phyloP scores from a whole-genome alignment of 768 basidiomycete genomes.

The Boletus huronensis region DNA sequence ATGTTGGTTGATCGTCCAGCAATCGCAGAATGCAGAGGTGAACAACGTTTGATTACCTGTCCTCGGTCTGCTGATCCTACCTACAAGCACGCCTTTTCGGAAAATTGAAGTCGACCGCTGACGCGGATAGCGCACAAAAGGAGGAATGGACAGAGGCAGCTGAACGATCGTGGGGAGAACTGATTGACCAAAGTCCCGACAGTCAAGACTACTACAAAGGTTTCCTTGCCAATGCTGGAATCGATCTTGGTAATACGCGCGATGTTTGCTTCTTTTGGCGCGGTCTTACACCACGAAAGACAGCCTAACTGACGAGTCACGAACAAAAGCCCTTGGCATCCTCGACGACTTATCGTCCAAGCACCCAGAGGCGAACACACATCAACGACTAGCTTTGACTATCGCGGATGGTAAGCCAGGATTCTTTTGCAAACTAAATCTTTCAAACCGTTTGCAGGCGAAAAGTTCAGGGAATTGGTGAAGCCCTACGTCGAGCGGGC shows the following conservation, averaged over 20 bases:
- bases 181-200: conserved; percentile 87
- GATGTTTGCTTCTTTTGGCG: background rate
- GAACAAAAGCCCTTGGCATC: conserved; percentile 49
- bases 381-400: conserved; percentile 68
- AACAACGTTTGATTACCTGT: conserved; percentile 1
- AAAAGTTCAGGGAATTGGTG: conserved; percentile 63
- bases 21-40: conserved; percentile 68
- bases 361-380: conserved; percentile 66
- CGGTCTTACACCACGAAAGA: conserved; percentile 29
- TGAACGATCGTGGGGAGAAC: conserved; percentile 70
- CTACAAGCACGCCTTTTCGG: conserved; percentile 71
- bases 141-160: conserved; percentile 58
- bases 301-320: conserved; percentile 46
- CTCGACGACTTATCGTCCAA: conserved; percentile 59
- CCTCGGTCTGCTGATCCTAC: conserved; percentile 2
- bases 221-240: conserved; percentile 61
- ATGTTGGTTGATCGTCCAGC: conserved; percentile 68
- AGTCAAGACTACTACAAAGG: conserved; percentile 75
- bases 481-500: conserved; percentile 65
- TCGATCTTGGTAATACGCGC: conserved; percentile 55
- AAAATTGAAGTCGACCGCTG: conserved; percentile 38
- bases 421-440: background rate
- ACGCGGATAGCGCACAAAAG: conserved; percentile 10
- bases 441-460: conserved; percentile 37
- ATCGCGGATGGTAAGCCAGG: conserved; percentile 48